Evolutionary conservation across 441 rosid genomes (phyloP), one percentile per base, ranked within the genome.

Genomic region (Euphorbia schlechtendalii): DNA sequence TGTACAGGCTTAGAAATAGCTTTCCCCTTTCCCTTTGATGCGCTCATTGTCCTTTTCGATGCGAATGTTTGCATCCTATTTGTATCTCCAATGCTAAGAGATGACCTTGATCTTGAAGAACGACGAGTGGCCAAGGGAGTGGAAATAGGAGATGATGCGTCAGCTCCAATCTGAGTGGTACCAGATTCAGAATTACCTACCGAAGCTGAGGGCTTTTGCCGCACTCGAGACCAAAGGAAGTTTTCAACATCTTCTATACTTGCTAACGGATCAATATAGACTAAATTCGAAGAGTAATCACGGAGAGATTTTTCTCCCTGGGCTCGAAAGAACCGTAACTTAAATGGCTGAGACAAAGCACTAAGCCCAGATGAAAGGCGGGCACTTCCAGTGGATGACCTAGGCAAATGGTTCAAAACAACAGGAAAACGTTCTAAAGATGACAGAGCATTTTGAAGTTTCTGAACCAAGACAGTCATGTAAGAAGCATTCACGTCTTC

Each of bases 361-460:
- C 96, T 85, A 64, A 92, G 75, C 52, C 99, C 99, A 71, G 97
- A 92, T 46, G 98, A 92, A 64, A 90, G 97, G 58, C 97, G 96
- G 30, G 96, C 98, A 77, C 97, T 83, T 67, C 92, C 97, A 79
- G 81, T 64, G 45, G 97, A 85, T 69, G 91, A 77, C 81, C 98
- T 90, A 69, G 97, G 74, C 11, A 97, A 85, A 78, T 88, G 96
- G 77, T 97, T 96, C 63, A 96, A 79, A 64, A 92, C 97, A 70
- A 96, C 96, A 13, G 98, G 99, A 69, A 96, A 96, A 57, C 97
- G 96, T 77, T 96, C 99, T 67, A 92, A 75, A 57, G 98, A 96
- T 32, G 97, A 83, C 73, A 96, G 74, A 61, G 98, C 93, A 84
- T 87, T 84, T 78, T 96, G 99, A 78, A 95, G 99, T 78, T 95